A percentile compares a stretch with the other conserved stretches of the same genome.
Conservation (phyloP, 352 stramenopile species). For the Pythium scleroteichum region DNA sequence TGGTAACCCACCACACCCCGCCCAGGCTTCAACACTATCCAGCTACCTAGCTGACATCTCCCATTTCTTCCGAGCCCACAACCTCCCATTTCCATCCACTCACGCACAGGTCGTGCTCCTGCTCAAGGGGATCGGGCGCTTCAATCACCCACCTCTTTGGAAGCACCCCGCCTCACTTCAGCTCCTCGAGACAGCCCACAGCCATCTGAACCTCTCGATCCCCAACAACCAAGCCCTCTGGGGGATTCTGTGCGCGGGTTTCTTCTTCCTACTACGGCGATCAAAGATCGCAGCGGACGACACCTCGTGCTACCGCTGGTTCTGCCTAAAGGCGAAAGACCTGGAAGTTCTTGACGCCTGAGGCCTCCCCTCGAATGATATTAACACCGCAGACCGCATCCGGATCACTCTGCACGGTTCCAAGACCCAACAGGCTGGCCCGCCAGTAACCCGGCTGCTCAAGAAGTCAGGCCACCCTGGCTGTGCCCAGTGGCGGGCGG, state of each 20-base stretch:
- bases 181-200: neutral
- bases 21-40: neutral
- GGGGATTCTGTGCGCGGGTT: conserved; percentile 5
- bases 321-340: conserved; percentile 4
- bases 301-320: conserved; percentile 1
- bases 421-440: neutral
- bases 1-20: neutral
- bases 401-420: neutral
- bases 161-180: neutral
- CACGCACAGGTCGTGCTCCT: conserved; percentile 3
- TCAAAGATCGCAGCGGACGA: conserved; percentile 6
- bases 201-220: neutral
- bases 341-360: neutral
- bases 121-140: neutral
- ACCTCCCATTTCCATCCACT: neutral
- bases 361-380: neutral
- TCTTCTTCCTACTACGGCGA: conserved; percentile 12
- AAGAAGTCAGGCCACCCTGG: neutral
- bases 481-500: neutral
- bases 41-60: neutral
- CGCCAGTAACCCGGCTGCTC: neutral
- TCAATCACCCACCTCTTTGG: neutral
- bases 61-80: conserved; percentile 1
- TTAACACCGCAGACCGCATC: neutral
- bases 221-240: conserved; percentile 1